Evolutionary conservation across 805 yeast species (phyloP).

Genomic region (Candida mattraensis): DNA sequence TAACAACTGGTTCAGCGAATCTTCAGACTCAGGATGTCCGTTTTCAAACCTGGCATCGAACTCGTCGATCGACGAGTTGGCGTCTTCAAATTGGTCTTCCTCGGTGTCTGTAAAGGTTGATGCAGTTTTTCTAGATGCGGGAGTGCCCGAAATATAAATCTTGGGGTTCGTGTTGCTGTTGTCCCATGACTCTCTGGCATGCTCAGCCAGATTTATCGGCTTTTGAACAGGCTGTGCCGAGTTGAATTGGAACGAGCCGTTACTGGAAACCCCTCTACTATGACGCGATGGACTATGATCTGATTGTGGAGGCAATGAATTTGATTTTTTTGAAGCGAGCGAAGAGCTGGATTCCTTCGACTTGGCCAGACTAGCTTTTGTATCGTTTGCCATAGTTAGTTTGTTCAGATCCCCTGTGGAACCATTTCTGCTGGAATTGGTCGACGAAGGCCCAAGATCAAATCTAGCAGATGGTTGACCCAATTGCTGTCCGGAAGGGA

Average conservation of each 20-base stretch:
- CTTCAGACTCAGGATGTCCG: slow-evolving; percentile 16
- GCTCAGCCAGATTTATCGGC: slow-evolving; percentile 6
- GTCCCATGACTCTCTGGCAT: no score
- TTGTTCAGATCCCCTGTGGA: slow-evolving; percentile 5
- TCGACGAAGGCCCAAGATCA: slow-evolving; percentile 7
- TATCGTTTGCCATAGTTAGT: no score
- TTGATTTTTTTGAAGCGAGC: no score
- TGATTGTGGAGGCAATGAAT: no score
- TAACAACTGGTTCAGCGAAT: slow-evolving; percentile 26
- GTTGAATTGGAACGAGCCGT: slow-evolving; percentile 3
- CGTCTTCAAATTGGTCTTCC: slow-evolving; percentile 20
- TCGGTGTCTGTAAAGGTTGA: slow-evolving; percentile 6
- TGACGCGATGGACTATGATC: no score
- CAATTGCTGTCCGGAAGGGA: slow-evolving; percentile 1
- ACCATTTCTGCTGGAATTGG: slow-evolving; percentile 7
- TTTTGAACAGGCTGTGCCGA: slow-evolving; percentile 1
- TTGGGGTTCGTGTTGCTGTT: no score
- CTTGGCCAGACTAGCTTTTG: no score
- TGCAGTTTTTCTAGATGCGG: slow-evolving; percentile 1
- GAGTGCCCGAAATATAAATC: background rate
- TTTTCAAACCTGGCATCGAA: slow-evolving; percentile 26
- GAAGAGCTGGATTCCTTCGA: no score
- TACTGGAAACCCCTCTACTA: no score
- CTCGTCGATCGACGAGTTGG: slow-evolving; percentile 25
- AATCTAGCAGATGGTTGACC: slow-evolving; percentile 6